These are phyloP conservation scores for Avena eriantha DNA, from an alignment of 176 grass and related monocot species.

Conservation along the genomic window DNA sequence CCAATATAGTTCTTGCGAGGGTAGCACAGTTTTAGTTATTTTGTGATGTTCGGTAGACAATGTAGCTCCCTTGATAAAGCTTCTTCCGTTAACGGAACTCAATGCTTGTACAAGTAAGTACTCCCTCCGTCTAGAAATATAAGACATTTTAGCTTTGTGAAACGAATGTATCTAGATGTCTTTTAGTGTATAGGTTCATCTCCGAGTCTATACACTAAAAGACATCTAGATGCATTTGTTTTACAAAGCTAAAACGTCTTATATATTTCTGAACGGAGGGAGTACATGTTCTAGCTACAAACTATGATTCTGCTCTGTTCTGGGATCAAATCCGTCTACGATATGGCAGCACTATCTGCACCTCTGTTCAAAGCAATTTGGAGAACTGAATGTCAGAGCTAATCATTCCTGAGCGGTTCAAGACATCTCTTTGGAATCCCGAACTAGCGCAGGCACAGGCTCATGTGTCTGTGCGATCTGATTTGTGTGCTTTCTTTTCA, in stretches of 20 bases:
- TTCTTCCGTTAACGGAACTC: background rate
- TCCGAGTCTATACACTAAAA: no score
- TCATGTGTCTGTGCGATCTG: background rate
- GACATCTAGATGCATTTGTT: no score
- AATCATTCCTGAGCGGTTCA: background rate
- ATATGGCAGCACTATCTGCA: constrained; percentile 6
- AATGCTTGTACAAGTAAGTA: constrained; percentile 15
- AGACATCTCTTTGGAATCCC: background rate
- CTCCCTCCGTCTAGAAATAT: no score
- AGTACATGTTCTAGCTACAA: background rate
- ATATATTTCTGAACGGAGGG: no score
- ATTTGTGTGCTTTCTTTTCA: background rate
- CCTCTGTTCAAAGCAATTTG: constrained; percentile 2
- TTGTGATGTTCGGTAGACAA: constrained; percentile 12
- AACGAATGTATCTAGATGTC: no score
- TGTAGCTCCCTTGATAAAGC: constrained; percentile 20
- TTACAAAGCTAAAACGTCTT: no score
- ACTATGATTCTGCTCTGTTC: constrained; percentile 32
- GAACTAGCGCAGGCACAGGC: background rate
- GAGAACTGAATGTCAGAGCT: constrained; percentile 26
- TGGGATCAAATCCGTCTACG: background rate
- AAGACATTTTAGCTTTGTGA: no score
- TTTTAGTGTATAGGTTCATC: no score
- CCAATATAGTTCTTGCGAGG: background rate
- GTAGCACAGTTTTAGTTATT: constrained; percentile 27